A percentile compares a stretch with the other conserved stretches of the same genome.
phyloP scores from a whole-genome alignment of 2,329 filamentous ascomycete genomes.

The Dothistroma pini region DNA sequence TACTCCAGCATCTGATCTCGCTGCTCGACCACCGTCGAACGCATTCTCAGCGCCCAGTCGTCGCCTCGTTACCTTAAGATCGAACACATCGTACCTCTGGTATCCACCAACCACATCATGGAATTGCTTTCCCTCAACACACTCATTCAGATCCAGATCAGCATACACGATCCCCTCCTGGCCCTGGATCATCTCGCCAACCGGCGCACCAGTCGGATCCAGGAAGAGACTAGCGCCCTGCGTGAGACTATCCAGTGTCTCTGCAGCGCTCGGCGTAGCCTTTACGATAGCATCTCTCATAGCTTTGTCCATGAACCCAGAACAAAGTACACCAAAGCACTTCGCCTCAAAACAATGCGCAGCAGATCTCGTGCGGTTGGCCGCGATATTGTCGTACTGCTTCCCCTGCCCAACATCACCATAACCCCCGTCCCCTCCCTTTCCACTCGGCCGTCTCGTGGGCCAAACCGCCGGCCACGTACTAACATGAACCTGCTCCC shows the following conservation, averaged over 20 bases:
- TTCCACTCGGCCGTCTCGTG: conserved; percentile 32
- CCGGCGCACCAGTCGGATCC: conserved; percentile 47
- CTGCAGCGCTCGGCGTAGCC: conserved; percentile 19
- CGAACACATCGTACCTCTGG: conserved; percentile 54
- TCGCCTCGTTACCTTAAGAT: conserved; percentile 42
- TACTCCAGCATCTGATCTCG: background rate
- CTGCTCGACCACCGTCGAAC: background rate
- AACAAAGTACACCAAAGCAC: conserved; percentile 52
- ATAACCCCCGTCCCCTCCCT: background rate
- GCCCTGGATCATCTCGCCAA: conserved; percentile 40
- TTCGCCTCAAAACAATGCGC: conserved; percentile 59
- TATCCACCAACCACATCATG: conserved; percentile 56
- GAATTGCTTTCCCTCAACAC: conserved; percentile 56
- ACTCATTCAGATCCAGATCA: conserved; percentile 48
- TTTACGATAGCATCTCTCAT: conserved; percentile 32
- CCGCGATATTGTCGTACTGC: conserved; percentile 54
- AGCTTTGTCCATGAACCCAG: conserved; percentile 40
- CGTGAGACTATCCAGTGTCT: conserved; percentile 39
- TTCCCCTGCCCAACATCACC: conserved; percentile 20
- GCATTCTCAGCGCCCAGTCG: conserved; percentile 1
- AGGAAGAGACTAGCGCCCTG: conserved; percentile 51
- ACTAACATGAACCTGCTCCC: conserved; percentile 54
- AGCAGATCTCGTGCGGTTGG: conserved; percentile 51
- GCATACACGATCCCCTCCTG: conserved; percentile 52
- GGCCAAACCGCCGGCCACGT: conserved; percentile 57